Evolutionary conservation across 345 rosid genomes (phyloP), one percentile per base, ranked within the genome.

Genomic region (Cardamine chenopodiifolia): DNA sequence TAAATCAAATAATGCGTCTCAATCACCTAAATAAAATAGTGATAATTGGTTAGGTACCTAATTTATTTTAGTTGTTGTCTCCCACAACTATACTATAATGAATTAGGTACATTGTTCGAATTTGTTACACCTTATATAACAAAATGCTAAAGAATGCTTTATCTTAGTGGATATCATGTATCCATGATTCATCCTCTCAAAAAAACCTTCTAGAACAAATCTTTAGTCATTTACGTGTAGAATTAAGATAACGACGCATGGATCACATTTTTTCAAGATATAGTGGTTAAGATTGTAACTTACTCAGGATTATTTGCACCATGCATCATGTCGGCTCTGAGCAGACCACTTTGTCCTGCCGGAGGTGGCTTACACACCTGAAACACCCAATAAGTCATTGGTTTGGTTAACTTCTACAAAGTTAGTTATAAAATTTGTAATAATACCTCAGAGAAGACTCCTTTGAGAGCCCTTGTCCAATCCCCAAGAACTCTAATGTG

Each of bases 401-500:
- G 18, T 44, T 44, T 44, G 48, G 48, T 44, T 44, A 44, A 44
- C 48, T 44, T 44, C 45, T 40, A 44, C 7, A 15, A 44, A 44
- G 18, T 44, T 44, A 19, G 48, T 44, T 14, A 18, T 17, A 61
- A 34, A 70, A 12, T 35, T 69, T 50, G 4, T 32, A 9, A n/a
- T 22, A 34, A 72, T 20, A 85, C 97, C 93, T 86, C 83, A 4
- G 91, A 80, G 80, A 89, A 91, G 11, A 85, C 89, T 9, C 85
- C 83, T 84, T 78, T 80, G 28, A 91, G 97, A 37, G 85, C 88
- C 10, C 81, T 35, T 14, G 97, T 91, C 97, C 97, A 91, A 54
- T 91, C 97, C 2, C 97, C 95, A 11, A 84, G 82, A 35, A 85
- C 83, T 81, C 92, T 85, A 4, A 91, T 91, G 44, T 89, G 96